Base-by-base conservation (phyloP, 1,139 yeast species). In the Saccharomyces hybrid region DNA sequence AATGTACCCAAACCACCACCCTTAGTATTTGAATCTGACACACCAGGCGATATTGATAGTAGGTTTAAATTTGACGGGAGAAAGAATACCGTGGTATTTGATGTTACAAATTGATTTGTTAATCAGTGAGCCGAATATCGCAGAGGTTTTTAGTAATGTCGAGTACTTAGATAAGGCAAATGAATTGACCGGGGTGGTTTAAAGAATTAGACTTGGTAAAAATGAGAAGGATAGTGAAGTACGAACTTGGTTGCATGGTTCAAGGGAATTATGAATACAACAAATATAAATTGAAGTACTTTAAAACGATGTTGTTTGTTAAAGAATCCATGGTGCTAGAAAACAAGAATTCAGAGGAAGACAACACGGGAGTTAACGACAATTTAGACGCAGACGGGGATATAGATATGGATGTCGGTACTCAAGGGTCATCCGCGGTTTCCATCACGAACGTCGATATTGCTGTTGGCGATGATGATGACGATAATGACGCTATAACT, bases 101-200 rank as follows among this genome's bases (percentile, higher is more conserved):
- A 80, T 86, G 55, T 83, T 86, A 62, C 97, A 89, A 66, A 74
- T 93, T n/a, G 91, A 91, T 41, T 95, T 93, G 66, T 75, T 93
- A 4, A 70, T 79, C 3, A 96, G 89, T 65, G 73, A 70, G 52
- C 79, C 82, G 5, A 84, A 83, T 59, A 74, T 91, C 9, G 68
- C 71, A 4, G 74, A 75, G 5, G 69, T 87, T 2, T 69, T 87
- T 16, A 69, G 73, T 2, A 70, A 73, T 1, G 73, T 75, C 5
- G 63, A 69, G 51, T 56, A 77, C 57, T 74, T 78, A 63, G 64
- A 71, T 16, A 63, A 71, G 49, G 73, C 81, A 66, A 73, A 81
- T 68, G 74, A 75, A 75, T 63, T 80, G 60, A 65, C 84, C 54
- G 98, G 98, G 98, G 0, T 93, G 98, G 98, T 78, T 82, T 56